Evolutionary conservation across 1,284 basidiomycete genomes (phyloP).

Genomic region (Ganoderma lingzhi): DNA sequence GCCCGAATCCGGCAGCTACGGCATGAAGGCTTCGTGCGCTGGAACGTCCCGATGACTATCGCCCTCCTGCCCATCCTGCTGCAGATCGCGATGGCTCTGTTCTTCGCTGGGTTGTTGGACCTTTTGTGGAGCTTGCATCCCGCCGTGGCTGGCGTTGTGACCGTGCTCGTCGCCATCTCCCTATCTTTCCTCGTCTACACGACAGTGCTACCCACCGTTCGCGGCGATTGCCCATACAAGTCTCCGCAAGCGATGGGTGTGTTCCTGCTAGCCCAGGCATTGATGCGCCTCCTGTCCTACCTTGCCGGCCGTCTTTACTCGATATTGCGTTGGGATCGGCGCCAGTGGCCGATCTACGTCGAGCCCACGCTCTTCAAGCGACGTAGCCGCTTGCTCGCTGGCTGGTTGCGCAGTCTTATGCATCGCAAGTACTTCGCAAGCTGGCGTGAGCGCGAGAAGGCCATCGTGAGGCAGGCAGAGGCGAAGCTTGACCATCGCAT

Average conservation of each 20-base stretch:
- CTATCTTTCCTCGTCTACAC: slow-evolving; percentile 30
- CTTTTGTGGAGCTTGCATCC: slow-evolving; percentile 34
- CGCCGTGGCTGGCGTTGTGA: slow-evolving; percentile 31
- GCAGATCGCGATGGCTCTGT: slow-evolving; percentile 34
- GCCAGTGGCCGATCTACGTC: slow-evolving; percentile 23
- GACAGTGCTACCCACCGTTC: slow-evolving; percentile 32
- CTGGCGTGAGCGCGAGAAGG: slow-evolving; percentile 36
- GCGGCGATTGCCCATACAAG: slow-evolving; percentile 34
- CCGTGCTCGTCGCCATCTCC: slow-evolving; percentile 26
- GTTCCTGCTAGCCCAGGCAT: slow-evolving; percentile 24
- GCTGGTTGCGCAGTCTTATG: slow-evolving; percentile 22
- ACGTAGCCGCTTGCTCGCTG: slow-evolving; percentile 19
- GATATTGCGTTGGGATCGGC: slow-evolving; percentile 22
- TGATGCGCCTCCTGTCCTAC: slow-evolving; percentile 18
- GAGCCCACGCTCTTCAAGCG: slow-evolving; percentile 15
- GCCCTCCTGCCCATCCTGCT: slow-evolving; percentile 35
- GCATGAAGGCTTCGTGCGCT: slow-evolving; percentile 30
- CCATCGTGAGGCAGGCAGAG: slow-evolving; percentile 19
- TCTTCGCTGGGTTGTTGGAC: slow-evolving; percentile 36
- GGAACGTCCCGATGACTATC: slow-evolving; percentile 34
- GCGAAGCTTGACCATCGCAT: slow-evolving; percentile 27
- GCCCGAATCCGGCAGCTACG: slow-evolving; percentile 34
- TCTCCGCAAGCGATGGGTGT: slow-evolving; percentile 35
- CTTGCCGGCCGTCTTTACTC: slow-evolving; percentile 17
- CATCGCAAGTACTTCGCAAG: slow-evolving; percentile 21